Conservation (phyloP, 495 filamentous ascomycete species). For the Penicillium crystallinum region DNA sequence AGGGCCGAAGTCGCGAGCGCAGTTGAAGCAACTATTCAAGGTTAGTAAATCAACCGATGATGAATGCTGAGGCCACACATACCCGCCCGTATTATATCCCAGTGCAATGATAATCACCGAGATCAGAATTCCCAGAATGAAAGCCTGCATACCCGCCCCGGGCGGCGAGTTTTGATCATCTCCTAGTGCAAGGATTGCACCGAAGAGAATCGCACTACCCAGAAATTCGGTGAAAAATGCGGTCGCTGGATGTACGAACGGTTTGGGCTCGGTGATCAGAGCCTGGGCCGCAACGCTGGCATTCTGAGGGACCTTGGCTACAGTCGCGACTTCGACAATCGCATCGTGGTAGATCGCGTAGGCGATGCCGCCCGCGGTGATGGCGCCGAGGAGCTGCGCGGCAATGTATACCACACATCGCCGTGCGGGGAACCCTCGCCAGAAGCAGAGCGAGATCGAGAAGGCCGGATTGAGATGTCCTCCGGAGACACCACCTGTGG, state of each 20-base stretch:
- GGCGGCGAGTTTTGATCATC: conserved; percentile 22
- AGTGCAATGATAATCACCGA: conserved; percentile 13
- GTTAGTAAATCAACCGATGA: too few species aligned
- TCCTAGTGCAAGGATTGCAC: conserved; percentile 20
- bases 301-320: conserved; percentile 3
- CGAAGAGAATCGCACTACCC: conserved; percentile 16
- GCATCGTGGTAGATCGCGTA: conserved; percentile 40
- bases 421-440: conserved; percentile 48
- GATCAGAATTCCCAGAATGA: conserved; percentile 13
- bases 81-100: conserved; percentile 23
- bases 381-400: conserved; percentile 45
- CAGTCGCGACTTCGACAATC: conserved; percentile 32
- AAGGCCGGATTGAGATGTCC: conserved; percentile 55
- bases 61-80: not conserved
- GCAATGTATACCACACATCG: conserved; percentile 39
- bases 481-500: conserved; percentile 47
- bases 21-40: conserved; percentile 15
- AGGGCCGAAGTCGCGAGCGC: conserved; percentile 19
- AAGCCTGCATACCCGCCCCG: conserved; percentile 24
- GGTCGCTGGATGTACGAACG: conserved; percentile 36
- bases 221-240: conserved; percentile 36
- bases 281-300: conserved; percentile 28
- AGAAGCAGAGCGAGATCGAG: conserved; percentile 51
- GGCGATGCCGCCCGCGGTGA: conserved; percentile 39
- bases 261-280: conserved; percentile 47